A percentile compares a stretch with the other conserved stretches of the same genome.
Evolutionary conservation across 2,329 filamentous ascomycete species (phyloP).

Genomic region (Parasarocladium wereldwijsianum): DNA sequence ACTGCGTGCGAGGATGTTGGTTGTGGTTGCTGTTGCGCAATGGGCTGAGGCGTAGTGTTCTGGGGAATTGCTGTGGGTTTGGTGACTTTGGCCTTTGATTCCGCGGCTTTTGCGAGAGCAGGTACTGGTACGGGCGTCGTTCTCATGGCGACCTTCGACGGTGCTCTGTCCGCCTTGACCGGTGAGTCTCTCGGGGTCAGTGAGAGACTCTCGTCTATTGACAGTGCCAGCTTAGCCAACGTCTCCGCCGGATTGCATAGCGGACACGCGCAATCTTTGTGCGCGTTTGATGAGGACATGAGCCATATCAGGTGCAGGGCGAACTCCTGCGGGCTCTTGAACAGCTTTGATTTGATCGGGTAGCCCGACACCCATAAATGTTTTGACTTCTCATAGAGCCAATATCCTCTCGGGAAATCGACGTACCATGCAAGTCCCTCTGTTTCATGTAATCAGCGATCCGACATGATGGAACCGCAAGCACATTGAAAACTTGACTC

Average conservation of each 20-base stretch:
- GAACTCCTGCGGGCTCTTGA: slow-evolving; percentile 38
- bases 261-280: slow-evolving; percentile 34
- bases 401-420: slow-evolving; percentile 29
- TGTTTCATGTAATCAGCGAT: slow-evolving; percentile 10
- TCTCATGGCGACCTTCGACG: slow-evolving; percentile 13
- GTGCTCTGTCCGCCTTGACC: slow-evolving; percentile 4
- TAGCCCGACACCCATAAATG: slow-evolving; percentile 35
- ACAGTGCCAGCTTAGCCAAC: slow-evolving; percentile 10
- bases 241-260: slow-evolving; percentile 25
- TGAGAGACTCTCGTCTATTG: slow-evolving; percentile 14
- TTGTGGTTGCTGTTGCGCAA: slow-evolving; percentile 7
- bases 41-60: slow-evolving; percentile 2
- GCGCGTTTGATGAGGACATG: slow-evolving; percentile 29
- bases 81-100: slow-evolving; percentile 13
- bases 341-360: slow-evolving; percentile 31
- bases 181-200: slow-evolving; percentile 8
- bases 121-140: slow-evolving; percentile 23
- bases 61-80: slow-evolving; percentile 15
- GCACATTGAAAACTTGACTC: slow-evolving; percentile 6
- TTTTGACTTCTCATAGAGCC: slow-evolving; percentile 31
- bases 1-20: slow-evolving; percentile 7
- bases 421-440: slow-evolving; percentile 29
- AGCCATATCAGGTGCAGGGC: slow-evolving; percentile 37
- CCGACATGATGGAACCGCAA: background rate
- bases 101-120: slow-evolving; percentile 17